phyloP scores from a whole-genome alignment of 2,329 filamentous ascomycete genomes.

The Metarhizium robertsii region DNA sequence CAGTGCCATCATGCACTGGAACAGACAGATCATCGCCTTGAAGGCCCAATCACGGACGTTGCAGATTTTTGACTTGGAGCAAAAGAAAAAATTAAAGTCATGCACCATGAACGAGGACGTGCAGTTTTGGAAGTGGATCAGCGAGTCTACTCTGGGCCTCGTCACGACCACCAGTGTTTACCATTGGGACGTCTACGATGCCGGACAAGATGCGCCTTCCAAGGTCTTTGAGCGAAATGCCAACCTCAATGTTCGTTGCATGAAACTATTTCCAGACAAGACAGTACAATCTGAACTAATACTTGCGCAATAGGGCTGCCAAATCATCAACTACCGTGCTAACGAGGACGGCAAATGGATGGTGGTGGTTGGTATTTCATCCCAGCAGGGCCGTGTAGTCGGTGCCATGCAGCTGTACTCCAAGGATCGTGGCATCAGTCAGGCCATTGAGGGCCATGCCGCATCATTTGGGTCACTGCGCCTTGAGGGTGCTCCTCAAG shows the following conservation, averaged over 20 bases:
- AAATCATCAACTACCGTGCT: constrained; percentile 99
- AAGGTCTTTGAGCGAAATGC: constrained; percentile 94
- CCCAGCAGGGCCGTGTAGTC: constrained; percentile 85
- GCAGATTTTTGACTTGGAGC: constrained; percentile 91
- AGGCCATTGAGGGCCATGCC: constrained; percentile 94
- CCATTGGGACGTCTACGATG: constrained; percentile 96
- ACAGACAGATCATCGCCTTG: constrained; percentile 88
- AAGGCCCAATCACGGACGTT: constrained; percentile 91
- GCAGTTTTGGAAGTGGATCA: constrained; percentile 99
- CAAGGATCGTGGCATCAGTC: constrained; percentile 90
- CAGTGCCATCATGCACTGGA: constrained; percentile 99
- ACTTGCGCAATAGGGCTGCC: constrained; percentile 58
- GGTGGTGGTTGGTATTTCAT: constrained; percentile 92
- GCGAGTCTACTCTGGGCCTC: constrained; percentile 75
- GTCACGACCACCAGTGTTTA: constrained; percentile 88
- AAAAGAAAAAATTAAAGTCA: constrained; percentile 94
- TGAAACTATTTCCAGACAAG: background rate
- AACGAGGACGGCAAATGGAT: constrained; percentile 97
- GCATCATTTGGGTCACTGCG: constrained; percentile 86
- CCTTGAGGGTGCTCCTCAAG: constrained; percentile 78
- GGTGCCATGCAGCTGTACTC: constrained; percentile 97
- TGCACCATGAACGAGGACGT: constrained; percentile 95
- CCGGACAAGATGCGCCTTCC: constrained; percentile 65
- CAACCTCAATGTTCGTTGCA: constrained; percentile 65
- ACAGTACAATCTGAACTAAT: background rate